Evolutionary conservation across 2,329 filamentous ascomycete genomes (phyloP), one percentile per base, ranked within the genome.

Genomic region (Colletotrichum phormii): DNA sequence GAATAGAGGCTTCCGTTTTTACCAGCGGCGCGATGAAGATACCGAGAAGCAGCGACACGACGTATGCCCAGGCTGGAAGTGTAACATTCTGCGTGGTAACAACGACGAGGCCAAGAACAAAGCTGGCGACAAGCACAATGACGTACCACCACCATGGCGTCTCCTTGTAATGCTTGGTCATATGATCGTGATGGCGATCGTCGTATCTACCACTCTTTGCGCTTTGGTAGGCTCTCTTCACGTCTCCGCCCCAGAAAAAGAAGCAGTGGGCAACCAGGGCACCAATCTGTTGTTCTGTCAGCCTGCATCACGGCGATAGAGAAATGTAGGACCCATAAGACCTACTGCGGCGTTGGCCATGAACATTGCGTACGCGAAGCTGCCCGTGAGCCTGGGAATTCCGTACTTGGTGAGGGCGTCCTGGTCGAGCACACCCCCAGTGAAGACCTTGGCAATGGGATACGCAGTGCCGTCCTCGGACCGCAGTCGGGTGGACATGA

Each of bases 311-410:
- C 35, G 0, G 5, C 2, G 31, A 13, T 13, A 13, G 0, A 5
- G 2, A 18, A 8, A 11, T 13, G 15, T 12, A 62, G 13, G 22
- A 6, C 8, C 37, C 15, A 24, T 4, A 5, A 6, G 55, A 83
- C 86, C 78, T 80, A 87, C 86, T 37, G 88, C 87, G 73, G 86
- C 86, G 78, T 90, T 89, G 2, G 88, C 86, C 81, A 89, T 89
- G 73, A 90, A 85, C 81, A 90, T 83, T 2, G 84, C 80, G 57
- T 85, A 89, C 0, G 87, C 87, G 75, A 89, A 89, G 0, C 79
- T 83, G 1, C 86, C 88, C 0, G 84, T 84, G 3, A 90, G 77
- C 8, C 77, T 82, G 0, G 88, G 88, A 3, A 86, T 71, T 1
- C 88, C 88, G 61, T 84, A 82, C 31, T 80, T 76, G 0, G 78